A percentile compares a stretch with the other conserved stretches of the same genome.
Evolutionary conservation across 139 green algal species (phyloP).

Genomic region (Eudorina sp.): DNA sequence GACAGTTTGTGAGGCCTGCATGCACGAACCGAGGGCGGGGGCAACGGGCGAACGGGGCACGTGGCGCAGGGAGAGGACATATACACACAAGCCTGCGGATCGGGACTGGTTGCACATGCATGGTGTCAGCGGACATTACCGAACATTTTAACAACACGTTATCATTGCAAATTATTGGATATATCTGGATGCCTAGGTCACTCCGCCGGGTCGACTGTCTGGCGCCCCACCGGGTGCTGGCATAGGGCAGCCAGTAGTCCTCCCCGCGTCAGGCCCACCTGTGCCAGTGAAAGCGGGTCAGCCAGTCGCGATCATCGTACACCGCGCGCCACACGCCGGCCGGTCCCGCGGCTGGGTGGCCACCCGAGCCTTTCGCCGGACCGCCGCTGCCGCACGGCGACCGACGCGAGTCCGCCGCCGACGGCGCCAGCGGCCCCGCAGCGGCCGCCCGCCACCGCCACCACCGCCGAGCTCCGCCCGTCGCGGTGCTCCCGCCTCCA

Average conservation of each 20-base stretch:
- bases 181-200: too few species aligned
- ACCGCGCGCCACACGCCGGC: constrained; percentile 61
- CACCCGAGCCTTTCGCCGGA: neutral
- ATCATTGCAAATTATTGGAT: too few species aligned
- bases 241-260: neutral
- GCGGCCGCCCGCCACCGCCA: neutral
- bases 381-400: neutral
- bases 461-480: neutral
- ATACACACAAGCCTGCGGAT: too few species aligned
- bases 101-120: too few species aligned
- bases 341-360: neutral
- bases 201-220: too few species aligned
- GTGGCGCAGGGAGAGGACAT: too few species aligned
- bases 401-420: neutral
- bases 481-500: too few species aligned
- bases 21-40: neutral
- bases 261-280: neutral
- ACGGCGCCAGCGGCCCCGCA: neutral
- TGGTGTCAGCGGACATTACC: too few species aligned
- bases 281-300: constrained; percentile 75
- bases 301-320: constrained; percentile 78
- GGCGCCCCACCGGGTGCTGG: neutral
- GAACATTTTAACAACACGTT: too few species aligned
- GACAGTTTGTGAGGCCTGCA: constrained; percentile 62
- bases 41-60: too few species aligned